Percentiles rank a stretch among this genome's conserved stretches.
Evolutionary conservation across 2,329 filamentous ascomycete genomes (phyloP).

Genomic region (Sporothrix inflata): DNA sequence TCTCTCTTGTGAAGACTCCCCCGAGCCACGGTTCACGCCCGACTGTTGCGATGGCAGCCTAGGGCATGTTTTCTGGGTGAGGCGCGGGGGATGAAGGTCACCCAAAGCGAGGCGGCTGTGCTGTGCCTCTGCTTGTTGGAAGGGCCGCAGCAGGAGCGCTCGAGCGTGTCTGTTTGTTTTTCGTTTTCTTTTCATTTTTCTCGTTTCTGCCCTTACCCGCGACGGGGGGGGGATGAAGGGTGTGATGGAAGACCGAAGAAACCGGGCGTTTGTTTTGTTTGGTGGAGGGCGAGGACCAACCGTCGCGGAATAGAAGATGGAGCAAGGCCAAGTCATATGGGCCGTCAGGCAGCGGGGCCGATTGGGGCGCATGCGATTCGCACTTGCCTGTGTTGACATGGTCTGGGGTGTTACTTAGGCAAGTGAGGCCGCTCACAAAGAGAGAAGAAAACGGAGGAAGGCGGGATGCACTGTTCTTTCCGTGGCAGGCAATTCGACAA

Average conservation of each 20-base stretch:
- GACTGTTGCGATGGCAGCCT: background rate
- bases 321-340: background rate
- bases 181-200: background rate
- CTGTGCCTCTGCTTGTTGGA: background rate
- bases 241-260: background rate
- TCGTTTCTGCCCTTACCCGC: slow-evolving; percentile 3
- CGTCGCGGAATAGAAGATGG: background rate
- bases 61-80: background rate
- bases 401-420: no score
- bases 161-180: background rate
- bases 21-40: background rate
- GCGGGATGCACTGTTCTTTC: background rate
- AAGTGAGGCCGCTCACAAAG: background rate
- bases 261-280: slow-evolving; percentile 2
- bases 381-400: background rate
- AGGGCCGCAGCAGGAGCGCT: background rate
- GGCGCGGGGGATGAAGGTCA: no score
- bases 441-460: background rate
- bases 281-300: background rate
- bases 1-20: background rate
- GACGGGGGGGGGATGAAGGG: background rate
- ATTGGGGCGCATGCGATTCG: background rate
- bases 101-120: background rate
- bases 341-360: background rate
- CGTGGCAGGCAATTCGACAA: background rate